phyloP scores from a whole-genome alignment of 2,329 filamentous ascomycete species.

The Hypoxylon sp. region DNA sequence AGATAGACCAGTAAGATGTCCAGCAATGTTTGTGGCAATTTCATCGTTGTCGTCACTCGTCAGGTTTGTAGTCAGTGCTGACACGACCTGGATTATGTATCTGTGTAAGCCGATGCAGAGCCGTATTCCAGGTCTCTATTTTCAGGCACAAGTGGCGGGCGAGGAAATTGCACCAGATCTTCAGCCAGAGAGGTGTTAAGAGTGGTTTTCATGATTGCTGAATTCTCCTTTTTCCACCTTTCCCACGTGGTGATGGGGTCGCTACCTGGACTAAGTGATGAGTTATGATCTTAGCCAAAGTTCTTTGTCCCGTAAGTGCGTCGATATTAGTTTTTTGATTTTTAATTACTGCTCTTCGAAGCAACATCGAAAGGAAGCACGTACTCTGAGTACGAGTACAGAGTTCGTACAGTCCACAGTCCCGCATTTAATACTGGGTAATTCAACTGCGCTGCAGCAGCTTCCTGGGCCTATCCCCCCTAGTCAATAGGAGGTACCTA shows the following conservation, averaged over 20 bases:
- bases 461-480: slow-evolving; percentile 9
- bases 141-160: slow-evolving; percentile 20
- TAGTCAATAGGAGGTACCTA: slow-evolving; percentile 22
- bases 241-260: slow-evolving; percentile 14
- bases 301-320: background rate
- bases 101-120: slow-evolving; percentile 19
- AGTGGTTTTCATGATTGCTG: slow-evolving; percentile 12
- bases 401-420: slow-evolving; percentile 3
- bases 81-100: slow-evolving; percentile 23
- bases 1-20: slow-evolving; percentile 15
- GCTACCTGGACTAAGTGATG: background rate
- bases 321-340: background rate
- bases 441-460: slow-evolving; percentile 1
- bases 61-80: slow-evolving; percentile 14
- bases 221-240: slow-evolving; percentile 15
- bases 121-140: slow-evolving; percentile 10
- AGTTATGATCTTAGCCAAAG: slow-evolving; percentile 5
- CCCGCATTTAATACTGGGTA: slow-evolving; percentile 10
- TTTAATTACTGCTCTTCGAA: too few relatives aligned
- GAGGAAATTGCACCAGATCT: slow-evolving; percentile 37
- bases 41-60: slow-evolving; percentile 10
- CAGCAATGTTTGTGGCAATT: slow-evolving; percentile 11
- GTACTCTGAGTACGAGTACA: background rate
- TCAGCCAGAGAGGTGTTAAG: slow-evolving; percentile 20
- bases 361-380: too few relatives aligned